Evolutionary conservation across 2,329 filamentous ascomycete species (phyloP), one percentile per base, ranked within the genome.

Genomic region (Claviceps pazoutovae): DNA sequence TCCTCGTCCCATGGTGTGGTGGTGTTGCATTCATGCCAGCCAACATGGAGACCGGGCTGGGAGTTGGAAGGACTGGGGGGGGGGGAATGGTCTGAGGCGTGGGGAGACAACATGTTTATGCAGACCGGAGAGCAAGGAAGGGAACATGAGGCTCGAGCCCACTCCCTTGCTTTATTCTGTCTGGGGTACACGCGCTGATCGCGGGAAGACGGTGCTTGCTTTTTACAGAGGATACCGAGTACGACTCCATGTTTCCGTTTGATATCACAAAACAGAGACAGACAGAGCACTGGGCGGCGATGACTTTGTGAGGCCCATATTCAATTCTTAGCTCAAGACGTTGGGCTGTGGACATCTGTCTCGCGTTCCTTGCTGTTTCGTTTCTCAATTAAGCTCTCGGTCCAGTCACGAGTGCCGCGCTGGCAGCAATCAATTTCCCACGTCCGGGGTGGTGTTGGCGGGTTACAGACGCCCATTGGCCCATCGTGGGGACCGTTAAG

Each of bases 391-490:
- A 43, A 43, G 41, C 41, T 43, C 38, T 41, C 38, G 7, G 7
- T 41, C 16, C 14, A 41, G 17, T 41, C 16, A n/a, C 14, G 39
- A 17, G 16, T 17, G 17, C 30, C 30, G 30, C 30, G 16, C 19
- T 19, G 41, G 17, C 41, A 13, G 41, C 11, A 43, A 39, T 38
- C 46, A 52, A 52, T 52, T 48, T 52, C 50, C 37, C 46, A 23
- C 17, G 46, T 38, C 36, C 39, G 37, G 6, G 26, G 19, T 36
- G 17, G 38, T 45, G 50, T 13, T 36, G 44, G 41, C 5, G 19
- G 30, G 23, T 13, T 13, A 38, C 17, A 30, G 23, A 9, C 49
- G 23, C n/a, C 17, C 30, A 47, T 51, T 51, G 49, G 43, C 23
- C 30, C 41, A 14, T 23, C 14, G 41, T 38, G 30, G 41, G 16